Percentiles rank a stretch among this genome's conserved stretches.
Evolutionary conservation across 768 basidiomycete species (phyloP).

Genomic region (Tylopilus felleus): DNA sequence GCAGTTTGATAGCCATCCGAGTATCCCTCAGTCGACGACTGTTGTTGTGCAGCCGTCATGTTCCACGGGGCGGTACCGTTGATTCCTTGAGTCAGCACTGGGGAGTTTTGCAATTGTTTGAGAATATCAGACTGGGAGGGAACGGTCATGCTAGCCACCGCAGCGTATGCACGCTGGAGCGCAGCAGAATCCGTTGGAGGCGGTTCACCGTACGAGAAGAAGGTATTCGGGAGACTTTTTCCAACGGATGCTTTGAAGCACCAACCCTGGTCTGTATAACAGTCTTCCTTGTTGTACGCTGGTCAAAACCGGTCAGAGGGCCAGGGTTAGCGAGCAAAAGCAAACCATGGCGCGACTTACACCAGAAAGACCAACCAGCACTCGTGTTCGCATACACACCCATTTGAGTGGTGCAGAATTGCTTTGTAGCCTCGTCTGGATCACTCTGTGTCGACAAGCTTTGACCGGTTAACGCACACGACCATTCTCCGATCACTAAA

Average conservation of each 20-base stretch:
- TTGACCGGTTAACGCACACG: conserved; percentile 44
- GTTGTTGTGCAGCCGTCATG: conserved; percentile 7
- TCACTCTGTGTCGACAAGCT: conserved; percentile 50
- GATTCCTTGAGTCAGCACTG: background rate
- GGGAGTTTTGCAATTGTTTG: background rate
- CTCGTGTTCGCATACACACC: conserved; percentile 51
- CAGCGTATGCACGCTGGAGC: conserved; percentile 21
- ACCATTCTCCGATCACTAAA: conserved; percentile 51
- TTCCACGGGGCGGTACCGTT: conserved; percentile 3
- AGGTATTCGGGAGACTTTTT: conserved; percentile 51
- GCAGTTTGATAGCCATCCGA: conserved; percentile 57
- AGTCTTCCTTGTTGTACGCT: conserved; percentile 64
- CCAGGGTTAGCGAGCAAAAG: background rate
- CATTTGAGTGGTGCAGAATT: conserved; percentile 60
- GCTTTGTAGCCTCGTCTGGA: conserved; percentile 39
- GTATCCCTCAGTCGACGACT: conserved; percentile 43
- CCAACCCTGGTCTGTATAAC: conserved; percentile 59
- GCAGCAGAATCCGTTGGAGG: conserved; percentile 19
- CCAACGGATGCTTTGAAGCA: conserved; percentile 64
- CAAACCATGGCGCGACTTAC: conserved; percentile 34
- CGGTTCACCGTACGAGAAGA: conserved; percentile 48
- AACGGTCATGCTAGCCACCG: conserved; percentile 9
- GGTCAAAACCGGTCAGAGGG: background rate
- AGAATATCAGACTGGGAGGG: conserved; percentile 16
- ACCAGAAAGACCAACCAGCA: conserved; percentile 71